A percentile compares a stretch with the other conserved stretches of the same genome.
Evolutionary conservation across 2,329 filamentous ascomycete species (phyloP).

Genomic region (Alternaria viburni): DNA sequence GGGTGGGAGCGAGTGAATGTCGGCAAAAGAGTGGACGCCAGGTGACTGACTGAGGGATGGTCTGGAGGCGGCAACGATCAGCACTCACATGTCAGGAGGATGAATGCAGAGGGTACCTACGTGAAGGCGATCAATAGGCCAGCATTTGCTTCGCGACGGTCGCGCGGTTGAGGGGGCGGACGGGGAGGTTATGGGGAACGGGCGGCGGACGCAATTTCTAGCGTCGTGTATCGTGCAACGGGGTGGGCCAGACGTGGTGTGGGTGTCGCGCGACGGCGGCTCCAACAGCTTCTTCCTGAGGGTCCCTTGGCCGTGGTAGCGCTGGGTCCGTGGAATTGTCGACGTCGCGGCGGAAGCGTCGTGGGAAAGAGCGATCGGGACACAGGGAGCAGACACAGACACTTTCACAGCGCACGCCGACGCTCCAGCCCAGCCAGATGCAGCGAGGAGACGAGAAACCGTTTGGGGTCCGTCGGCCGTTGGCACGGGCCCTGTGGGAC

Average conservation of each 20-base stretch:
- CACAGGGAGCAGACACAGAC: conserved; percentile 8
- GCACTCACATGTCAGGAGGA: conserved; percentile 22
- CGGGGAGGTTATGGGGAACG: conserved; percentile 17
- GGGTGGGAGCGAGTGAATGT: conserved; percentile 35
- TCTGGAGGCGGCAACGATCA: conserved; percentile 33
- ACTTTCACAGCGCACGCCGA: background rate
- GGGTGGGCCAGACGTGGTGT: conserved; percentile 26
- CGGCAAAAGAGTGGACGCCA: conserved; percentile 53
- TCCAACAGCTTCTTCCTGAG: conserved; percentile 12
- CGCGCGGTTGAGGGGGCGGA: conserved; percentile 14
- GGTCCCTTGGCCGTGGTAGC: conserved; percentile 14
- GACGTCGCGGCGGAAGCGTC: conserved; percentile 43
- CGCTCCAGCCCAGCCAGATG: conserved; percentile 13
- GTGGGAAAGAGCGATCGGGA: conserved; percentile 14
- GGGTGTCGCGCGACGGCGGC: conserved; percentile 16
- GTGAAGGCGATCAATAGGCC: conserved; percentile 37
- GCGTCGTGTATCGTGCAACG: conserved; percentile 25
- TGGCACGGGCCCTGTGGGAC: background rate
- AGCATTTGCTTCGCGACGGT: conserved; percentile 38
- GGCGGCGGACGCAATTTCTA: conserved; percentile 12
- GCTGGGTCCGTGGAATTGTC: conserved; percentile 24
- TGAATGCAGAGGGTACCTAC: conserved; percentile 23
- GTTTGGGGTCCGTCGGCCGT: conserved; percentile 6
- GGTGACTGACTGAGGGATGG: conserved; percentile 43
- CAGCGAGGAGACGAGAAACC: conserved; percentile 2